Percentiles rank a stretch among this genome's conserved stretches.
Evolutionary conservation across 129 eudicot genomes (phyloP).

Genomic region (Heracleum sosnowskyi): DNA sequence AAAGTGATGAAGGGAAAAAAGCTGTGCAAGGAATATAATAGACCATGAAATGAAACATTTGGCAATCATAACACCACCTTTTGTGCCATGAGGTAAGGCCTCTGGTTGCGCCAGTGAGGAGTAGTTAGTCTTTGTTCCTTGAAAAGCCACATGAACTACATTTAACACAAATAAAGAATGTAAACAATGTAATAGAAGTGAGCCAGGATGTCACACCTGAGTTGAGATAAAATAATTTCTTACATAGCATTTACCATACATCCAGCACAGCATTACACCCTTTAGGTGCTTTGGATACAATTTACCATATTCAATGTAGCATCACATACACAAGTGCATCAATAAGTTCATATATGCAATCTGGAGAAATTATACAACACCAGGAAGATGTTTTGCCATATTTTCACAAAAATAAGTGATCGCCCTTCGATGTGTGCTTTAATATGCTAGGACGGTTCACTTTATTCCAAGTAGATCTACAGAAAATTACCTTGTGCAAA

Average conservation of each 20-base stretch:
- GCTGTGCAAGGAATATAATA: not conserved
- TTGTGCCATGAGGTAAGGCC: conserved; percentile 78
- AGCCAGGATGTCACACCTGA: not conserved
- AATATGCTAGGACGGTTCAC: not conserved
- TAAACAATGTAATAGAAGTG: not conserved
- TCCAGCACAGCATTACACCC: not conserved
- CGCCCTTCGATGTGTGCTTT: not conserved
- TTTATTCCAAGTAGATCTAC: not conserved
- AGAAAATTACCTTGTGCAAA: conserved; percentile 59
- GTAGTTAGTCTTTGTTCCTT: conserved; percentile 68
- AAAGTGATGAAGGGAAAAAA: no score
- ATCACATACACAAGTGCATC: not conserved
- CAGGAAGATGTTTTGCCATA: not conserved
- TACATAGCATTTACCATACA: not conserved
- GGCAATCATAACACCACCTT: conserved; percentile 35
- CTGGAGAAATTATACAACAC: not conserved
- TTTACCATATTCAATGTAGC: not conserved
- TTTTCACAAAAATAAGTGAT: not conserved
- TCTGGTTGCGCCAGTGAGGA: conserved; percentile 91
- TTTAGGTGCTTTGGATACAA: not conserved
- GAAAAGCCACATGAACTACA: conserved; percentile 72
- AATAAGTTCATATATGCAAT: not conserved
- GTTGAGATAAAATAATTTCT: not conserved
- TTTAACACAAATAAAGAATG: conserved; percentile 9
- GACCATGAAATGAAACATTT: not conserved